phyloP scores from a whole-genome alignment of 73 alveolate genomes.

The Blepharisma japonicum region DNA sequence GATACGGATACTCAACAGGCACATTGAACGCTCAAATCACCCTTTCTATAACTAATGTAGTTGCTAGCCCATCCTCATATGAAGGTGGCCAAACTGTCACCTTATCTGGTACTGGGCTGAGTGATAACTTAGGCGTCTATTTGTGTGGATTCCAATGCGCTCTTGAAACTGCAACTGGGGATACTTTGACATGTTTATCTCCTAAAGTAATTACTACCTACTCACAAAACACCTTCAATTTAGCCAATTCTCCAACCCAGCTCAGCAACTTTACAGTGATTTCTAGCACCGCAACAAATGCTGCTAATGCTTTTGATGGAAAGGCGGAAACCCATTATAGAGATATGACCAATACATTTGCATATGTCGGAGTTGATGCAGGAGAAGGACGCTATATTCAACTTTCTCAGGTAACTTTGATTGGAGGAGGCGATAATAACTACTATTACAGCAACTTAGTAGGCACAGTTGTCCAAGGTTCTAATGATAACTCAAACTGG shows the following conservation, averaged over 20 bases:
- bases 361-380: constrained; percentile 9
- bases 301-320: background rate
- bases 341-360: background rate
- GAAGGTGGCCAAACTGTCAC: constrained; percentile 10
- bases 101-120: background rate
- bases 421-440: background rate
- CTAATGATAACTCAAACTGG: background rate
- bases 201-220: background rate
- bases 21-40: background rate
- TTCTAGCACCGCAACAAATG: background rate
- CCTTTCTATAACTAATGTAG: background rate
- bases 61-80: background rate
- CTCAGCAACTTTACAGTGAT: constrained; percentile 1
- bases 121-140: background rate
- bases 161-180: background rate
- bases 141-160: background rate
- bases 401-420: background rate
- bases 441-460: background rate
- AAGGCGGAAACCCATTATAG: background rate
- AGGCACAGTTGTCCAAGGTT: constrained; percentile 7
- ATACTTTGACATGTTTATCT: background rate
- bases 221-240: background rate
- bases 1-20: background rate
- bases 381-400: background rate
- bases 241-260: background rate